Conservation (phyloP, 1,284 basidiomycete genomes). For the Rhodotorula mucilaginosa region DNA sequence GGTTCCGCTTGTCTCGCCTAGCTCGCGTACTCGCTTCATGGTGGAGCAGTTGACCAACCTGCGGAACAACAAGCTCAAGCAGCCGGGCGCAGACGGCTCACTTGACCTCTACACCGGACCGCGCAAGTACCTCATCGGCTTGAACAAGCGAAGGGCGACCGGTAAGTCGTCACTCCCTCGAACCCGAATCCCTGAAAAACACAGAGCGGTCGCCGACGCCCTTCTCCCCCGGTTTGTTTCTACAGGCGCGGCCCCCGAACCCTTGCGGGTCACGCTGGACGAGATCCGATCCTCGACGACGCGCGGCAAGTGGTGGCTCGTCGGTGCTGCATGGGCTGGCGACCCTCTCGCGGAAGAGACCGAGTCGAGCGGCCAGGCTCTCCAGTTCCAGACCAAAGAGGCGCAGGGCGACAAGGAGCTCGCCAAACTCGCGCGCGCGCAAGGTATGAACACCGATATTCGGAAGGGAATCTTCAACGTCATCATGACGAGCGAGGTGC, state of each 20-base stretch:
- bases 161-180: conserved; percentile 5
- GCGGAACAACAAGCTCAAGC: conserved; percentile 82
- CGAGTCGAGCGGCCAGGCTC: background rate
- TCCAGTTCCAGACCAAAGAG: conserved; percentile 27
- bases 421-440: conserved; percentile 76
- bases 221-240: background rate
- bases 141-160: conserved; percentile 74
- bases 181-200: no score
- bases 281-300: conserved; percentile 81
- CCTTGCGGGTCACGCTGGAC: conserved; percentile 74
- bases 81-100: conserved; percentile 56
- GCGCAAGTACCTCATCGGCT: conserved; percentile 74
- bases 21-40: conserved; percentile 86
- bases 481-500: conserved; percentile 86
- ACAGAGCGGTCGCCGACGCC: background rate
- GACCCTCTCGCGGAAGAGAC: conserved; percentile 70
- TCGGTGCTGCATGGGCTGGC: conserved; percentile 93
- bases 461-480: conserved; percentile 86
- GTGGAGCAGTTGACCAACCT: conserved; percentile 83
- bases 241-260: conserved; percentile 59
- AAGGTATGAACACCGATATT: conserved; percentile 99
- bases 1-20: conserved; percentile 46
- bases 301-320: conserved; percentile 98
- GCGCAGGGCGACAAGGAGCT: conserved; percentile 57
- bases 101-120: conserved; percentile 71